Evolutionary conservation across 768 basidiomycete species (phyloP).

Genomic region (Leucosporidium creatinivorum): DNA sequence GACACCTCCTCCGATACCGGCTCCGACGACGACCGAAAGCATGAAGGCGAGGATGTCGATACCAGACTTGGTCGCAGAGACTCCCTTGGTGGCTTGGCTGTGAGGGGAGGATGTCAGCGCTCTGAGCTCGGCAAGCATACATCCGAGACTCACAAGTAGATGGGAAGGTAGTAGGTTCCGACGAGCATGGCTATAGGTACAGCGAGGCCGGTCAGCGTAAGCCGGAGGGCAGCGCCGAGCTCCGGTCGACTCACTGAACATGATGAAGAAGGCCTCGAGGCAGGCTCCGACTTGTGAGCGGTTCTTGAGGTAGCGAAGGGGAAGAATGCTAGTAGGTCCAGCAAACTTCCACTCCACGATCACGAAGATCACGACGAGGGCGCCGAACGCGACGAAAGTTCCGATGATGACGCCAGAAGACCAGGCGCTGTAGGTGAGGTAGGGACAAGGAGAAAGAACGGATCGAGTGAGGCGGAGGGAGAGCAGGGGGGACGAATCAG

Average conservation of each 20-base stretch:
- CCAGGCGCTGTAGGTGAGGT: conserved; percentile 22
- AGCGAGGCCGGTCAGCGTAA: background rate
- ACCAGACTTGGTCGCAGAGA: conserved; percentile 41
- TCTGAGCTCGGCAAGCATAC: no score
- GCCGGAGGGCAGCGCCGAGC: background rate
- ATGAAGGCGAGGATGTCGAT: conserved; percentile 43
- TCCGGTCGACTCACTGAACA: background rate
- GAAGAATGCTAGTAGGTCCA: conserved; percentile 43
- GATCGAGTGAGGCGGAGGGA: no score
- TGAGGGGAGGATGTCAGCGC: background rate
- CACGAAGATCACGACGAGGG: conserved; percentile 40
- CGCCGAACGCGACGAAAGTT: conserved; percentile 37
- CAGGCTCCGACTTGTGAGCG: conserved; percentile 14
- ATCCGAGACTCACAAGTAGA: background rate
- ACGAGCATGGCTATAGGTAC: conserved; percentile 6
- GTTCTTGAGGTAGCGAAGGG: conserved; percentile 40
- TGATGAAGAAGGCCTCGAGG: conserved; percentile 8
- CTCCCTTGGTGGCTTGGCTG: conserved; percentile 34
- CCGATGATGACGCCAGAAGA: conserved; percentile 25
- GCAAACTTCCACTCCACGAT: conserved; percentile 43
- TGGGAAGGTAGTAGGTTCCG: conserved; percentile 18
- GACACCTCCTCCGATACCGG: conserved; percentile 38
- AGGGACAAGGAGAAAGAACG: conserved; percentile 21
- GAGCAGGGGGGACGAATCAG: conserved; percentile 42
- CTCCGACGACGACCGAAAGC: conserved; percentile 30